Percentiles rank a stretch among this genome's conserved stretches.
Conservation (phyloP, 371 early-diverging fungal species). For the Actinomucor elegans region DNA sequence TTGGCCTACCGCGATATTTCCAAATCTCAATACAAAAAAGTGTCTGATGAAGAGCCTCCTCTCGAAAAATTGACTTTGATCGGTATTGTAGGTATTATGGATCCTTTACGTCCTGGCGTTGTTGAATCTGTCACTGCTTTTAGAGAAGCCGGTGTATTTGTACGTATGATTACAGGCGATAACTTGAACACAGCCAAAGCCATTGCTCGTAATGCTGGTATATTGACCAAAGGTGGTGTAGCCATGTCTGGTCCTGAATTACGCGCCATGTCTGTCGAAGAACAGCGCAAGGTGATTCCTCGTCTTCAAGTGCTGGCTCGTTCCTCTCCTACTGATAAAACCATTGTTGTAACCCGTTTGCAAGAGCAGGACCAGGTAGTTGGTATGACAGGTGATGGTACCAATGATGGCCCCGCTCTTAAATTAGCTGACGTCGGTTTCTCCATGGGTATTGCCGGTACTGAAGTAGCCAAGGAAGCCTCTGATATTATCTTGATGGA, state of each 20-base stretch:
- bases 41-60: conserved; percentile 55
- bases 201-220: conserved; percentile 88
- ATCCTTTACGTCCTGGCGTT: conserved; percentile 90
- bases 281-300: conserved; percentile 80
- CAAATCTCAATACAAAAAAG: conserved; percentile 19
- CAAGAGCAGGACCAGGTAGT: conserved; percentile 91
- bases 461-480: conserved; percentile 96
- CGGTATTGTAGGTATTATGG: conserved; percentile 90
- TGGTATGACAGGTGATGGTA: conserved; percentile 97
- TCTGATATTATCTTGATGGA: conserved; percentile 94
- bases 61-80: conserved; percentile 66
- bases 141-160: conserved; percentile 88
- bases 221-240: conserved; percentile 79
- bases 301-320: conserved; percentile 91
- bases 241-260: conserved; percentile 91
- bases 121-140: conserved; percentile 79
- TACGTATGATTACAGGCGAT: conserved; percentile 98
- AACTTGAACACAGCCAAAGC: conserved; percentile 87
- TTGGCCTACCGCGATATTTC: conserved; percentile 75
- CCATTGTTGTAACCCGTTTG: conserved; percentile 82
- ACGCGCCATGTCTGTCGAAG: conserved; percentile 71
- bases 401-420: conserved; percentile 97
- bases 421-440: conserved; percentile 97
- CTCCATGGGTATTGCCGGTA: conserved; percentile 96
- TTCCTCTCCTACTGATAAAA: conserved; percentile 92